Evolutionary conservation across 345 rosid genomes (phyloP), one percentile per base, ranked within the genome.

Genomic region (Populus deltoides): DNA sequence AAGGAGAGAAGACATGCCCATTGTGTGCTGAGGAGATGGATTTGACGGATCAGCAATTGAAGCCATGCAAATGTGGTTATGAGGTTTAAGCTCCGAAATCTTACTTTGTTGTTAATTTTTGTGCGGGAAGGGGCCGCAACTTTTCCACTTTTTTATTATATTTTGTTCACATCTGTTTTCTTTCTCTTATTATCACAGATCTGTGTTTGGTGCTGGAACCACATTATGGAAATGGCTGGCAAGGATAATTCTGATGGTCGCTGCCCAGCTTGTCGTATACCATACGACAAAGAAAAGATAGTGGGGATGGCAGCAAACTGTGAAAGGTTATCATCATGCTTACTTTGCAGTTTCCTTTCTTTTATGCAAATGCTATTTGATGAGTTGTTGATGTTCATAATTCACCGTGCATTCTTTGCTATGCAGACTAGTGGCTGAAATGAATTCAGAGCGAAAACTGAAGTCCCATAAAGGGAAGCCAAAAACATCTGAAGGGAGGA

Each of bases 121-220:
- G 24, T 31, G 43, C 3, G 13, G 2, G 16, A 66, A 5, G 35
- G 38, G 47, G 18, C 39, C 5, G 55, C 22, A 51, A 24, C n/a
- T 31, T 47, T 43, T 75, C 27, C 22, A 7, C 39, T 0, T 66
- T 13, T 75, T 35, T 8, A 20, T 33, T 75, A n/a, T 20, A 13
- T 67, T 67, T 7, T 75, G 53, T 33, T 13, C 51, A n/a, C 71
- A 12, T 8, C 35, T 66, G 51, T 55, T 45, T 29, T 70, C 9
- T 39, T 68, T 66, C 66, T 12, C 33, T 73, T 81, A 41, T 39
- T 43, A 39, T 70, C 22, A 68, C 81, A 94, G 98, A 87, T 94
- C 69, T 94, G 98, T 85, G 98, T 94, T 76, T 94, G 98, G 98
- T 94, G 98, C 82, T 94, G 98, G 98, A 92, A 93, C 87, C 98